These are phyloP conservation scores for Alloascoidea hylecoeti DNA, from an alignment of 805 yeast genomes.

Conservation along the genomic window DNA sequence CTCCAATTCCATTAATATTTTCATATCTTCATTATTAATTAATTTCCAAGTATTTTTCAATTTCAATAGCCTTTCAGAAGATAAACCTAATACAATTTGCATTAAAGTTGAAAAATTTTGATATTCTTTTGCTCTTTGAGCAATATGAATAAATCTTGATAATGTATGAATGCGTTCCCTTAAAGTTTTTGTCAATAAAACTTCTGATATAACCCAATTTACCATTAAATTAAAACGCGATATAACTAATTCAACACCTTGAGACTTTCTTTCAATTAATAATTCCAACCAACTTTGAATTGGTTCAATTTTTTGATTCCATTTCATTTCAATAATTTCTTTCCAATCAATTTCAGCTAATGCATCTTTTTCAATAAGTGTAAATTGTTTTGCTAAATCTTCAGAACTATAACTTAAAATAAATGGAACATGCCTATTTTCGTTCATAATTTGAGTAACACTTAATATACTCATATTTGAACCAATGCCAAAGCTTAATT, in stretches of 20 bases:
- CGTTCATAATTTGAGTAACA: slow-evolving; percentile 26
- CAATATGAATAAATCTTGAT: slow-evolving; percentile 81
- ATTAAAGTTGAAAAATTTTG: slow-evolving; percentile 82
- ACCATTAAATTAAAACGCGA: slow-evolving; percentile 80
- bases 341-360: slow-evolving; percentile 84
- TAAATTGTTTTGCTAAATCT: slow-evolving; percentile 65
- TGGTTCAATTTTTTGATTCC: slow-evolving; percentile 55
- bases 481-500: not conserved
- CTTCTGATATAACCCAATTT: slow-evolving; percentile 86
- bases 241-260: slow-evolving; percentile 75
- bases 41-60: slow-evolving; percentile 61
- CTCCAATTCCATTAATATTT: slow-evolving; percentile 54
- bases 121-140: slow-evolving; percentile 51
- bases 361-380: slow-evolving; percentile 76
- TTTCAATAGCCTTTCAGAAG: slow-evolving; percentile 44
- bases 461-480: slow-evolving; percentile 13
- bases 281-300: slow-evolving; percentile 77
- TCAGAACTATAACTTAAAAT: slow-evolving; percentile 57
- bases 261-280: slow-evolving; percentile 35
- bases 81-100: slow-evolving; percentile 76
- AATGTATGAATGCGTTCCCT: slow-evolving; percentile 52
- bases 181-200: slow-evolving; percentile 50
- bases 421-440: slow-evolving; percentile 64
- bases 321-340: slow-evolving; percentile 63
- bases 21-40: slow-evolving; percentile 58